A percentile compares a stretch with the other conserved stretches of the same genome.
Conservation (phyloP, 2,329 filamentous ascomycete species). For the Hymenoscyphus repandus region DNA sequence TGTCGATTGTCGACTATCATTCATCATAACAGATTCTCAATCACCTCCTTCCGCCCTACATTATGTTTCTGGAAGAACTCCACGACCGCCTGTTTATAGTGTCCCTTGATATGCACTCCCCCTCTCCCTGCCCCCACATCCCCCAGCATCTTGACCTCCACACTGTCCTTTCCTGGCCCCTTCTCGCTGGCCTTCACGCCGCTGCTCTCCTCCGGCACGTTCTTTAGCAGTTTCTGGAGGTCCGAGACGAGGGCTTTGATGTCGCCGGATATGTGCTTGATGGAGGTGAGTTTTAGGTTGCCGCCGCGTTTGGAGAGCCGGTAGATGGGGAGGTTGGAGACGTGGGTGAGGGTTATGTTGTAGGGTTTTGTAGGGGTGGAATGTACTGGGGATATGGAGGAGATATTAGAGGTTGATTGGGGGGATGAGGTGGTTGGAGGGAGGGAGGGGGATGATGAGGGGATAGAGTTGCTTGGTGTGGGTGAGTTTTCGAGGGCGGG, state of each 20-base stretch:
- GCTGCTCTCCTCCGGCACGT: conserved; percentile 40
- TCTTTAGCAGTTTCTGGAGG: conserved; percentile 50
- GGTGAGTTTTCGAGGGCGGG: conserved; percentile 3
- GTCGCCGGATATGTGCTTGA: conserved; percentile 79
- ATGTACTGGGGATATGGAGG: conserved; percentile 2
- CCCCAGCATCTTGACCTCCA: conserved; percentile 51
- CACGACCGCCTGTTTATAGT: conserved; percentile 42
- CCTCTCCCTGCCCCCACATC: not conserved
- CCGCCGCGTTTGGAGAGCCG: conserved; percentile 67
- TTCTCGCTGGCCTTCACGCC: conserved; percentile 41
- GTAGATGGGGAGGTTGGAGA: conserved; percentile 73
- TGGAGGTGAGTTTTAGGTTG: conserved; percentile 65
- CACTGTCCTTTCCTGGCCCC: conserved; percentile 66
- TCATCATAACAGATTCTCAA: conserved; percentile 3
- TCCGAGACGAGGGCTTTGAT: conserved; percentile 57
- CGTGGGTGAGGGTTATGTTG: conserved; percentile 64
- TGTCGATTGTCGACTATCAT: not conserved
- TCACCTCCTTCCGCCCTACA: conserved; percentile 3
- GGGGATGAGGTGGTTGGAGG: conserved; percentile 6
- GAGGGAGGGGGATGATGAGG: not conserved
- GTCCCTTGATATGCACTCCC: conserved; percentile 36
- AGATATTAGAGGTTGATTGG: conserved; percentile 1
- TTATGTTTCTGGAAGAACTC: conserved; percentile 39
- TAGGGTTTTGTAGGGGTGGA: conserved; percentile 22
- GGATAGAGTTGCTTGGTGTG: not conserved